Conservation (phyloP, 140 eudicot species). For the Stevia rebaudiana region DNA sequence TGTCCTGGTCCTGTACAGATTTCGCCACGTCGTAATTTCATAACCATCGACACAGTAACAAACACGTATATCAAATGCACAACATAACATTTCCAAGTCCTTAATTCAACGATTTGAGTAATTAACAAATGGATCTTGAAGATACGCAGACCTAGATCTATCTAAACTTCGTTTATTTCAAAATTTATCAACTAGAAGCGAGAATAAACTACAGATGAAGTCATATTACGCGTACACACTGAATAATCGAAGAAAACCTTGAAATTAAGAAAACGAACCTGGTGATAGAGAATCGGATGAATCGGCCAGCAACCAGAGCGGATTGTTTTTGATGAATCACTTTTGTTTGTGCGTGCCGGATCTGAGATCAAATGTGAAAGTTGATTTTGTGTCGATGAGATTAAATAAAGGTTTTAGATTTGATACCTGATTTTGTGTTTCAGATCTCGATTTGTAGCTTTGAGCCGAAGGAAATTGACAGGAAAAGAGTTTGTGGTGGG, state of each 20-base stretch:
- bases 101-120: neutral
- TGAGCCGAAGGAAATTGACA: constrained; percentile 21
- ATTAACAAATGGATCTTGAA: neutral
- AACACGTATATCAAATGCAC: neutral
- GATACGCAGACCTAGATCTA: constrained; percentile 17
- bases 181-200: constrained; percentile 4
- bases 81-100: neutral
- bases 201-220: constrained; percentile 10
- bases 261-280: constrained; percentile 14
- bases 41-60: neutral
- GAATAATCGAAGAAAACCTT: neutral
- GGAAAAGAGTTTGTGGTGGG: constrained; percentile 23
- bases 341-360: constrained; percentile 6
- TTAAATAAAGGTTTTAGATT: constrained; percentile 13
- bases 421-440: constrained; percentile 20
- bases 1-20: neutral
- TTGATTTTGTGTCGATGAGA: neutral
- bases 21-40: neutral
- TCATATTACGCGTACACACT: neutral
- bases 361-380: constrained; percentile 14
- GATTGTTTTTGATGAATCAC: neutral
- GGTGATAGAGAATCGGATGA: constrained; percentile 1
- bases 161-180: neutral
- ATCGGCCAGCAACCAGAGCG: constrained; percentile 6
- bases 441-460: constrained; percentile 30